Evolutionary conservation across 1,284 basidiomycete genomes (phyloP), one percentile per base, ranked within the genome.

Genomic region (Trichosporon sp.): DNA sequence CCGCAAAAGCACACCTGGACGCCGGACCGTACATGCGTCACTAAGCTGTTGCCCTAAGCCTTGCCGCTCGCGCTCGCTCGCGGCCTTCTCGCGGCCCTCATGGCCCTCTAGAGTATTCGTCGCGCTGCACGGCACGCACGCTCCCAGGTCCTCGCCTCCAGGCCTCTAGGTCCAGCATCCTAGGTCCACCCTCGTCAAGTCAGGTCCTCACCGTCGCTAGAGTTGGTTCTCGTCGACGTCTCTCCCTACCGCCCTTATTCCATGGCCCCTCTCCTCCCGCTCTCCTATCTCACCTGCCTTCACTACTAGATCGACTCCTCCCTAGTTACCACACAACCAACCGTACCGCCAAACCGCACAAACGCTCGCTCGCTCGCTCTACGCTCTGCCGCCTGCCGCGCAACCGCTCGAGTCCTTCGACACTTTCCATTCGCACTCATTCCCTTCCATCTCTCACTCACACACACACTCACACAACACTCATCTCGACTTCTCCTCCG

Each of bases 261-360:
- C 59, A 35, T 63, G 32, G 59, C 59, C 59, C 59, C 59, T 63
- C 59, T 63, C 59, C 59, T 37, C 59, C 59, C 59, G 59, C 59
- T 63, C 31, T 63, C 59, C 59, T 35, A 63, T 35, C 59, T 19
- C 31, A 63, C 59, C 59, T 63, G 59, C 59, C 31, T 35, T 32
- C 59, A 35, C 59, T 26, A 35, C 59, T 35, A n/a, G 59, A n/a
- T 63, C 59, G 32, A 19, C 51, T 16, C n/a, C 21, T 21, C 51
- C 51, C 51, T 54, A 54, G 51, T 54, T 54, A 54, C 51, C 51
- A 26, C 21, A 19, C 21, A 54, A 11, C 51, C 51, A 54, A 19
- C 21, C 51, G 51, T 54, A 54, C 59, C 59, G 16, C 26, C 59
- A 37, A 35, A 35, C 59, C 31, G 21, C 59, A 35, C 31, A 35